Conservation (phyloP, 2,329 filamentous ascomycete species). For the Huntiella moniliformis region DNA sequence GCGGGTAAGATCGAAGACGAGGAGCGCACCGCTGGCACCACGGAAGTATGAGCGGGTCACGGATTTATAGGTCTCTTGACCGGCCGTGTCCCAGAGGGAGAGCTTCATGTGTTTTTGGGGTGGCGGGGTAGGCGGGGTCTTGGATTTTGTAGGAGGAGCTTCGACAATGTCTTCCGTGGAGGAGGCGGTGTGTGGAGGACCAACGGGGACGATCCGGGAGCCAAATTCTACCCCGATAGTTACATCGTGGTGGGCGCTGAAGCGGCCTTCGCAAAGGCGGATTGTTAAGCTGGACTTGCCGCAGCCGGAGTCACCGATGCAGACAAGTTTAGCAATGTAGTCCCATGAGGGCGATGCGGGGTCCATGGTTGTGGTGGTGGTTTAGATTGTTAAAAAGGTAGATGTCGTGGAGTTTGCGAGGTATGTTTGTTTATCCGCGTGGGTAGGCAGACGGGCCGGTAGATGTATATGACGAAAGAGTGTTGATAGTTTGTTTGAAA, state of each 20-base stretch:
- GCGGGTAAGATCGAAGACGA: slow-evolving; percentile 89
- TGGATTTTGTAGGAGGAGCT: slow-evolving; percentile 28
- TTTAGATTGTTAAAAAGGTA: background rate
- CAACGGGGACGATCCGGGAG: slow-evolving; percentile 78
- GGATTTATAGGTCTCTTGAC: slow-evolving; percentile 93
- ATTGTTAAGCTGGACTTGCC: slow-evolving; percentile 91
- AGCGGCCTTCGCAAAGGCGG: slow-evolving; percentile 88
- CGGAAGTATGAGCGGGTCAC: slow-evolving; percentile 90
- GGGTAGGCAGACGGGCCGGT: no score
- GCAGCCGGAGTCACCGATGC: slow-evolving; percentile 88
- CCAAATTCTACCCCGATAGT: slow-evolving; percentile 96
- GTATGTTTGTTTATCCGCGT: background rate
- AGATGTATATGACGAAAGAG: background rate
- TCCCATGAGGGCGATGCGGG: slow-evolving; percentile 59
- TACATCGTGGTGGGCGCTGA: slow-evolving; percentile 86
- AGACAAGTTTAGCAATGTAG: slow-evolving; percentile 97
- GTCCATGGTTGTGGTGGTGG: slow-evolving; percentile 2
- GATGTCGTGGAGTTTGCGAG: background rate
- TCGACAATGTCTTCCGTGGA: slow-evolving; percentile 21
- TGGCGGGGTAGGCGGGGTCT: slow-evolving; percentile 10
- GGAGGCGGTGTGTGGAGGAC: slow-evolving; percentile 45
- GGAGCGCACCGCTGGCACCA: slow-evolving; percentile 49
- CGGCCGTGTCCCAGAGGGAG: slow-evolving; percentile 86
- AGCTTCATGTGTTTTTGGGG: slow-evolving; percentile 74
- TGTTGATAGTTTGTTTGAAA: background rate